Percentiles rank a stretch among this genome's conserved stretches.
Evolutionary conservation across 1,139 yeast species (phyloP).

Genomic region (Scheffersomyces quercinus): DNA sequence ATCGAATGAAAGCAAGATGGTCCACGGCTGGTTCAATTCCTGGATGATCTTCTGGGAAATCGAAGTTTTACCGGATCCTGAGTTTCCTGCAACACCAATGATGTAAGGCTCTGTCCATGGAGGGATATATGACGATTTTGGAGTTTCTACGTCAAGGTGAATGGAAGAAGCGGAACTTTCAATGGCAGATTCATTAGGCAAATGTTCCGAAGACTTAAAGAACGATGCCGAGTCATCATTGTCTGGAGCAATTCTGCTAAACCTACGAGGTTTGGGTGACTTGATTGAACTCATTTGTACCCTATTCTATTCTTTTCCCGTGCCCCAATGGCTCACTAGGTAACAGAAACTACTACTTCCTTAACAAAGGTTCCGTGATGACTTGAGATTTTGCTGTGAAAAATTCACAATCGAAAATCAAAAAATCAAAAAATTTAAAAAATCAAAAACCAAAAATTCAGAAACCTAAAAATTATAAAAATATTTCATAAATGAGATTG

Average conservation of each 20-base stretch:
- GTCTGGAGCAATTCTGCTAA: constrained; percentile 25
- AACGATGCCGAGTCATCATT: constrained; percentile 20
- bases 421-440: not conserved
- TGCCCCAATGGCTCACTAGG: no score
- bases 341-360: no score
- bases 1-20: constrained; percentile 86
- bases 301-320: no score
- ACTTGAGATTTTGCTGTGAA: no score
- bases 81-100: constrained; percentile 91
- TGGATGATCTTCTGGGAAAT: constrained; percentile 83
- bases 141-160: not conserved
- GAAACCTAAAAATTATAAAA: not conserved
- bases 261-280: constrained; percentile 2
- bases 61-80: constrained; percentile 95
- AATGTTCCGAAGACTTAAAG: constrained; percentile 5
- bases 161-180: not conserved
- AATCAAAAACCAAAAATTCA: not conserved
- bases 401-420: not conserved
- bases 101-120: constrained; percentile 97
- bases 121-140: constrained; percentile 56
- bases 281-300: not conserved
- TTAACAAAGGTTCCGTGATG: no score
- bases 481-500: not conserved
- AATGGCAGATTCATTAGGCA: not conserved
- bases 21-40: constrained; percentile 89